Evolutionary conservation across 176 grass and related monocot genomes (phyloP).

Genomic region (Alloteropsis semialata): DNA sequence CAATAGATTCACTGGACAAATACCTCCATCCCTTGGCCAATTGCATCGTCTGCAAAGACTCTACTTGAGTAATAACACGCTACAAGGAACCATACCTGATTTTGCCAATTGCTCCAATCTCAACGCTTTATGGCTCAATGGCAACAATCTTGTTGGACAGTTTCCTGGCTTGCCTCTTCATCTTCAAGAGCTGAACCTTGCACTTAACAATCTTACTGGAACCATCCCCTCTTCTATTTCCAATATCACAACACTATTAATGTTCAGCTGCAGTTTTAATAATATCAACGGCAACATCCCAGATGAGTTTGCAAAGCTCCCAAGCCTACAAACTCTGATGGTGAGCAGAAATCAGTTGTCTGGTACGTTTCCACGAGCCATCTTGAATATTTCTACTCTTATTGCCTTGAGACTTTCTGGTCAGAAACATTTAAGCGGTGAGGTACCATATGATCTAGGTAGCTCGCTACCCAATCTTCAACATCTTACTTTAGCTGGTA

Average conservation of each 20-base stretch:
- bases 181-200: not conserved
- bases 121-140: not conserved
- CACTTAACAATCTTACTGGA: not conserved
- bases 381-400: slow-evolving; percentile 15
- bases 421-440: not conserved
- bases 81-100: not conserved
- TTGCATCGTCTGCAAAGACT: not conserved
- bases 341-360: not conserved
- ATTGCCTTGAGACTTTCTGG: rapidly evolving
- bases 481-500: rapidly evolving
- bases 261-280: not conserved
- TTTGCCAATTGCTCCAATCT: not conserved
- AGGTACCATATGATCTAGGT: not conserved
- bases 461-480: not conserved
- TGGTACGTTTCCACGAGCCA: not conserved
- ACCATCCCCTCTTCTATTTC: not conserved
- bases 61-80: not conserved
- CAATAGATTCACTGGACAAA: not conserved
- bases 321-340: not conserved
- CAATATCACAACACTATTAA: not conserved
- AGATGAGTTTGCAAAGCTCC: not conserved
- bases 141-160: not conserved
- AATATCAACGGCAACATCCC: not conserved
- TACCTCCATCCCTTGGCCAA: slow-evolving; percentile 20
- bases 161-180: not conserved